Evolutionary conservation across 2,329 filamentous ascomycete species (phyloP), one percentile per base, ranked within the genome.

Genomic region (Sclerotinia borealis): DNA sequence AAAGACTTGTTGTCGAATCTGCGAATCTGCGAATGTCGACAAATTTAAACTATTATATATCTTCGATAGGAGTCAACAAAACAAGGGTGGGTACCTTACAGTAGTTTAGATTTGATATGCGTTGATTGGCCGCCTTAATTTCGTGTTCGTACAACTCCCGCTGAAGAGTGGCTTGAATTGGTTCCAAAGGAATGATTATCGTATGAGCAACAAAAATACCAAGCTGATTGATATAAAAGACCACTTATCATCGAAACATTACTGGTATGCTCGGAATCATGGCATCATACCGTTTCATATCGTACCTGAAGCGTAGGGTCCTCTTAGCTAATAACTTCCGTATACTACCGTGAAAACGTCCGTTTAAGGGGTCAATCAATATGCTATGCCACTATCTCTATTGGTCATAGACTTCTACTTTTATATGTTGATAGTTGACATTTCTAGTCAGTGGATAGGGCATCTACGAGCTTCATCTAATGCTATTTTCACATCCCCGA

Each of bases 21-120:
- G 39, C n/a, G 17, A 9, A n/a, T 36, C 10, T 41, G 58, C 58
- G 58, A 34, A 54, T 15, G 37, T 61, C 58, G 47, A 61, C n/a
- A 58, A 45, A 54, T 43, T 61, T 61, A 61, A 54, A 61, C n/a
- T 61, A 36, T 34, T 25, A 61, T 60, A 60, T 61, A 41, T 61
- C 47, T 61, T 61, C 47, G 54, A 61, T 45, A 52, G 58, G 58
- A 52, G 58, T 34, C 36, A 31, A 52, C 27, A 55, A 25, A 41
- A 45, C 39, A 47, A 4, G 29, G 39, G 37, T 39, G 55, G 55
- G 41, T 59, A 36, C 9, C 29, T 48, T n/a, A 25, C n/a, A n/a
- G 22, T 37, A 59, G 22, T 37, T 49, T n/a, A 15, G 19, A 61
- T 55, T 55, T 61, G 11, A 55, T 37, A n/a, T 13, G 17, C n/a